Evolutionary conservation across 2,329 filamentous ascomycete species (phyloP), one percentile per base, ranked within the genome.

Genomic region (Botrytis paeoniae): DNA sequence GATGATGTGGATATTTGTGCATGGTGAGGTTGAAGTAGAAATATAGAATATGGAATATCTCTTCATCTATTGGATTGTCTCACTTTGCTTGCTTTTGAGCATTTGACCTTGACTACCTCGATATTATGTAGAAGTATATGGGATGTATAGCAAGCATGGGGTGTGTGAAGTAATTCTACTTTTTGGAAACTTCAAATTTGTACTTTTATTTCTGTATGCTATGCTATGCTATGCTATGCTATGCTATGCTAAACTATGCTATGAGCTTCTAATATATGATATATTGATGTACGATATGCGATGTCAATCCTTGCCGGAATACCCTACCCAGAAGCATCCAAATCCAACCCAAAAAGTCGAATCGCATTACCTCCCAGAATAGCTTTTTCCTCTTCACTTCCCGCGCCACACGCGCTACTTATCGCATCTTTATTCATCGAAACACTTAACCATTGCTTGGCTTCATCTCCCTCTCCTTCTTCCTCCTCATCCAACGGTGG

Each of bases 361-460:
- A 87, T 82, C 6, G 89, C 89, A 77, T 91, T 91, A 2, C 83
- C 84, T 9, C 89, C 89, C 82, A 91, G 85, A 16, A 90, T 86
- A 32, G 83, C 86, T n/a, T 84, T 81, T 22, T 85, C 85, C 22
- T 83, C 83, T 10, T 83, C 79, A 22, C 83, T 83, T 6, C 85
- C 84, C 60, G 82, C 80, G 0, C 83, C 84, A 54, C 89, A 84
- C 0, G 87, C 85, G 16, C 82, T 83, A 25, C 83, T 80, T n/a
- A 91, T 88, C 9, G 89, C 89, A 9, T 83, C 78, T 74, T 85
- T 86, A 75, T 89, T 90, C 54, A 85, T 85, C 70, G 83, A 87
- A 5, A 93, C 91, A 79, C 91, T 93, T 78, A 90, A 86, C 91
- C 92, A 94, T 78, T 90, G 86, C 54, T 85, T 68, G 20, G 32